Evolutionary conservation across 768 basidiomycete species (phyloP), one percentile per base, ranked within the genome.

Genomic region (Mycena epipterygia): DNA sequence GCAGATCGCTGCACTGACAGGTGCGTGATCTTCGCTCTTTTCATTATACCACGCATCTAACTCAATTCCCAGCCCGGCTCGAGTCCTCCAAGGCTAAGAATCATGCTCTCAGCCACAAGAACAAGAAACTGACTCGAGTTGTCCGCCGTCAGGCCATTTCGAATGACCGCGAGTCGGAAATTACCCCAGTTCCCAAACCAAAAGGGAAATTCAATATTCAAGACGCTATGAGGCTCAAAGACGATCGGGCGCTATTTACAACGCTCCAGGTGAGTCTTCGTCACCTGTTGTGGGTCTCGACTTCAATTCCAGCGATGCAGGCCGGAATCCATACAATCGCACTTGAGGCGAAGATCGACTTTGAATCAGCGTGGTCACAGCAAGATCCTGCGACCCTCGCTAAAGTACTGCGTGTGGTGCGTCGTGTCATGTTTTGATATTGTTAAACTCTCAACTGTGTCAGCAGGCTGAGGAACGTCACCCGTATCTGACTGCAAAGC

Each of bases 191-290:
- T 9, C 41, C 32, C 12, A 66, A 66, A 19, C 64, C 55, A 21
- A 66, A 66, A 13, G 55, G 64, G 5, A 32, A 39, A 29, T 66
- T 56, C 51, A 56, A 49, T 29, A 33, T 66, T 6, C 41, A 66
- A 29, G 11, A 21, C 0, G 55, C 55, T 9, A 66, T 66, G 64
- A 44, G 37, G 9, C 64, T 66, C 16, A 2, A 5, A n/a, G 64
- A 58, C 3, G 23, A 66, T 16, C 41, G 30, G 11, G 4, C 2
- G 25, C n/a, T 32, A 14, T 66, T 57, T 27, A 63, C 55, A 16
- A 23, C 37, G 46, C 42, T 57, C 14, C 64, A 66, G 64, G 53
- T 66, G 23, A 13, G 49, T 59, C n/a, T n/a, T n/a, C n/a, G n/a
- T n/a, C n/a, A n/a, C 17, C 2, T 30, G 1, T 8, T 5, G 23